Evolutionary conservation across 2,329 filamentous ascomycete species (phyloP).

Genomic region (Penicillium sp.): DNA sequence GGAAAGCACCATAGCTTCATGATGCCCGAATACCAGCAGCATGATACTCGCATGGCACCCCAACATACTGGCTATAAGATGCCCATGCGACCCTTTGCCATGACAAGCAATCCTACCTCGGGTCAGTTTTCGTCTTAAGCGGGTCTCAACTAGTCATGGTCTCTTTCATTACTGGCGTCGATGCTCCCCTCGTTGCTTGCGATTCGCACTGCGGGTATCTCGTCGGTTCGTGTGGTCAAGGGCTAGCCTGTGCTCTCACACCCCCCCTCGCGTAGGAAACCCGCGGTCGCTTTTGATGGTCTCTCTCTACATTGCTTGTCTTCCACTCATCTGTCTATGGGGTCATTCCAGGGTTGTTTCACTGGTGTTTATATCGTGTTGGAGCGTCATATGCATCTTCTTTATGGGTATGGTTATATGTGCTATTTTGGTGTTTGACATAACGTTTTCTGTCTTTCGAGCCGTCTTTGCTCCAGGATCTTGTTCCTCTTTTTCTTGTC

Average conservation of each 20-base stretch:
- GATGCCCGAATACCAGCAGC: conserved; percentile 42
- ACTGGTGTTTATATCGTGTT: conserved; percentile 19
- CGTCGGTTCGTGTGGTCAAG: too few species aligned
- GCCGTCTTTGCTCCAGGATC: conserved; percentile 8
- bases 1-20: conserved; percentile 37
- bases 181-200: too few species aligned
- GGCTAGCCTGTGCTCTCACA: conserved; percentile 3
- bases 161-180: too few species aligned
- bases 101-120: conserved; percentile 38
- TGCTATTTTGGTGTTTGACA: conserved; percentile 19
- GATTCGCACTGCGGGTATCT: too few species aligned
- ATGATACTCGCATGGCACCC: conserved; percentile 40
- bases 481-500: conserved; percentile 8
- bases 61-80: conserved; percentile 39
- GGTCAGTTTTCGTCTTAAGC: conserved; percentile 32
- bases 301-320: conserved; percentile 13
- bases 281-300: conserved; percentile 13
- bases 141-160: not conserved
- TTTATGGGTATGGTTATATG: conserved; percentile 20
- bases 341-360: conserved; percentile 17
- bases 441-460: conserved; percentile 19
- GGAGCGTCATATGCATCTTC: conserved; percentile 21
- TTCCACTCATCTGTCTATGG: conserved; percentile 16
- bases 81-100: conserved; percentile 35
- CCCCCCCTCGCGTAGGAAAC: conserved; percentile 9